phyloP scores from a whole-genome alignment of 257 asterid species.

The Cruciata laevipes region DNA sequence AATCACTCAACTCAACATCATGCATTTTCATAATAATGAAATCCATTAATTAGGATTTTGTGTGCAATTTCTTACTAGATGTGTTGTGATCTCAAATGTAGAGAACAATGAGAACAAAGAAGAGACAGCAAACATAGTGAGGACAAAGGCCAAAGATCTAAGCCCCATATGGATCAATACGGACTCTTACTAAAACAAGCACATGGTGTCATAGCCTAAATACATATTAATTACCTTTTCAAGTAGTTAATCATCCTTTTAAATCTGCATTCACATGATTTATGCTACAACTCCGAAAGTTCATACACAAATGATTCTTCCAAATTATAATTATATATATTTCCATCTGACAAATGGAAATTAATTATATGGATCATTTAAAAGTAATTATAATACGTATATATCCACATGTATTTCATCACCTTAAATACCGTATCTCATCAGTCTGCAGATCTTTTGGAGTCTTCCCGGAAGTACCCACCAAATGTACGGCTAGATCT shows the following conservation, averaged over 20 bases:
- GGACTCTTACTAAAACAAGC: constrained; percentile 10
- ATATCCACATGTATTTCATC: background rate
- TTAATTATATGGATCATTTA: background rate
- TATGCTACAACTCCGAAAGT: background rate
- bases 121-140: constrained; percentile 9
- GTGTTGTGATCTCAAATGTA: too few relatives aligned
- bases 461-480: constrained; percentile 37
- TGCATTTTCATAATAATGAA: too few relatives aligned
- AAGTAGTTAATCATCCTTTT: background rate
- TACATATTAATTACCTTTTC: background rate
- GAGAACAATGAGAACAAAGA: background rate
- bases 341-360: background rate
- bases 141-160: too few relatives aligned
- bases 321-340: background rate
- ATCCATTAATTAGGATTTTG: too few relatives aligned
- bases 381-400: background rate
- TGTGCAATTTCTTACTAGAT: too few relatives aligned
- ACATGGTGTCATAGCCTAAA: constrained; percentile 11
- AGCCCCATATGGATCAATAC: constrained; percentile 12
- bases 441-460: constrained; percentile 21
- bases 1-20: too few relatives aligned
- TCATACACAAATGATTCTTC: constrained; percentile 12
- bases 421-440: constrained; percentile 13
- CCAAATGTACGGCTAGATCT: constrained; percentile 51
- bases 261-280: constrained; percentile 15